Conservation (phyloP, 805 yeast genomes). For the Suhomyces faveliae region DNA sequence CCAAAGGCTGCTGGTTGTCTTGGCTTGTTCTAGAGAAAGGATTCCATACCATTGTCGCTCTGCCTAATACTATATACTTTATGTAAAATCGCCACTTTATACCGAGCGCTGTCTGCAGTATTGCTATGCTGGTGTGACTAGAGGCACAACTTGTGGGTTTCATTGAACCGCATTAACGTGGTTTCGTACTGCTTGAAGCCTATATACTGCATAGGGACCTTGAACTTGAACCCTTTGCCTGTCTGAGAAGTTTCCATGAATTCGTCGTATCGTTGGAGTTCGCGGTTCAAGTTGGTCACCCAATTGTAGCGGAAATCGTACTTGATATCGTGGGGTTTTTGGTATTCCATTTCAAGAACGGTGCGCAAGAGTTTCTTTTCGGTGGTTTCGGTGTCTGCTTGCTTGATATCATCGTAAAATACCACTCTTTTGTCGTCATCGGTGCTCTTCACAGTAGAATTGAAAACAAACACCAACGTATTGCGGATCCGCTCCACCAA, state of each 20-base stretch:
- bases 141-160: conserved; percentile 24
- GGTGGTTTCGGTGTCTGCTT: conserved; percentile 12
- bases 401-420: conserved; percentile 18
- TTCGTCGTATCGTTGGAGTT: conserved; percentile 4
- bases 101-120: conserved; percentile 1
- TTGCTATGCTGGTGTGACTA: conserved; percentile 9
- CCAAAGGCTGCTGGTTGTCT: conserved; percentile 1
- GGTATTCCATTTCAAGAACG: conserved; percentile 21
- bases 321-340: conserved; percentile 22
- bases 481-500: conserved; percentile 22
- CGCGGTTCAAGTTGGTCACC: conserved; percentile 14
- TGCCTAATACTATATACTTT: neutral
- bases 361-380: conserved; percentile 26
- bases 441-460: conserved; percentile 23
- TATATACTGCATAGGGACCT: conserved; percentile 9
- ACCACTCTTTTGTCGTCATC: conserved; percentile 9
- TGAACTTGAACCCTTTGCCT: conserved; percentile 6
- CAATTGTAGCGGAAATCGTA: conserved; percentile 25
- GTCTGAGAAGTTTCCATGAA: conserved; percentile 6
- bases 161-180: conserved; percentile 30
- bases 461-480: conserved; percentile 31
- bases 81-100: neutral
- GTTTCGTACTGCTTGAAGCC: conserved; percentile 26
- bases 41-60: conserved; percentile 16
- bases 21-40: conserved; percentile 8